phyloP scores from a whole-genome alignment of 805 yeast genomes.

The Diddensiella caesifluorescens region DNA sequence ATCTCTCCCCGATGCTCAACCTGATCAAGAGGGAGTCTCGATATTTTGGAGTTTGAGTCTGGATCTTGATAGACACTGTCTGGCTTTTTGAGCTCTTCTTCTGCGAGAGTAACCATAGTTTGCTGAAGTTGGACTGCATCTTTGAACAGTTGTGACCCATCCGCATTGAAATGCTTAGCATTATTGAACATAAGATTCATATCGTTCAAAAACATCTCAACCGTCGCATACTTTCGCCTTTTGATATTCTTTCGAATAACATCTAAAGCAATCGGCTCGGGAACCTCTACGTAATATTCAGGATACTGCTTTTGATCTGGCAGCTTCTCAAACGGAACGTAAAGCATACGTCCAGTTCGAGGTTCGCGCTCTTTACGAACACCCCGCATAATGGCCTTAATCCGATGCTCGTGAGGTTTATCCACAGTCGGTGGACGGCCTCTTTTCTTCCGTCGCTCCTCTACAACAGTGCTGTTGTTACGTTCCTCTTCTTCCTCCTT shows the following conservation, averaged over 20 bases:
- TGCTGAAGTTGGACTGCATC: constrained; percentile 62
- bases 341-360: constrained; percentile 45
- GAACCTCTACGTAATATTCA: constrained; percentile 43
- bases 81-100: constrained; percentile 71
- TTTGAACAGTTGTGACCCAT: constrained; percentile 51
- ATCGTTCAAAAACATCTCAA: constrained; percentile 73
- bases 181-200: constrained; percentile 69
- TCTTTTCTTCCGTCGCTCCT: constrained; percentile 54
- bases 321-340: constrained; percentile 67
- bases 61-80: constrained; percentile 63
- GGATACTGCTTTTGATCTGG: constrained; percentile 61
- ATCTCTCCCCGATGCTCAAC: constrained; percentile 64
- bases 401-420: constrained; percentile 86
- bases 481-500: constrained; percentile 28
- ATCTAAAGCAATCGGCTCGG: constrained; percentile 39
- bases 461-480: constrained; percentile 29
- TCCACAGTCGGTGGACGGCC: constrained; percentile 91
- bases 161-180: constrained; percentile 59
- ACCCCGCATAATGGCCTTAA: constrained; percentile 77
- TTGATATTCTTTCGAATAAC: constrained; percentile 72
- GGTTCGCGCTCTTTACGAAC: constrained; percentile 66
- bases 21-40: constrained; percentile 76
- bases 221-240: constrained; percentile 71
- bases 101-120: constrained; percentile 50
- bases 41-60: constrained; percentile 51